These are phyloP conservation scores for Quercus wislizeni DNA, from an alignment of 306 rosid genomes.

Conservation along the genomic window DNA sequence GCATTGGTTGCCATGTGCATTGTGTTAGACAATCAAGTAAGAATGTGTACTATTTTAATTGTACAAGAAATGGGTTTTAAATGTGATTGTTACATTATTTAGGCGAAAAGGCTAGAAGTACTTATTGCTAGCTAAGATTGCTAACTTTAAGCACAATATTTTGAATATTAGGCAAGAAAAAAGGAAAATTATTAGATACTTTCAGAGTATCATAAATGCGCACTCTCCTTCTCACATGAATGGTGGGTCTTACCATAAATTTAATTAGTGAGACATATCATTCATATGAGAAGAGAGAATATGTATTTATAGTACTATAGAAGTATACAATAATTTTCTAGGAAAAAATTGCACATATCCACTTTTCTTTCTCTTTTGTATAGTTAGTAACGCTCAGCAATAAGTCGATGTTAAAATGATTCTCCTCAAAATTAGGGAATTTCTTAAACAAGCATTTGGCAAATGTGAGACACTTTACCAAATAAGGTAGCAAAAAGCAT, in stretches of 20 bases:
- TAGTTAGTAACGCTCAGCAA: not conserved
- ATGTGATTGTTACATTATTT: constrained; percentile 8
- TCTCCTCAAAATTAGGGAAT: not conserved
- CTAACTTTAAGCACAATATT: constrained; percentile 31
- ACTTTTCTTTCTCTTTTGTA: constrained; percentile 14
- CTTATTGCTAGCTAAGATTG: constrained; percentile 14
- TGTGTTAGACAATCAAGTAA: constrained; percentile 10
- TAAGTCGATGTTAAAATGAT: not conserved
- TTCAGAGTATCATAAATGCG: too few species aligned
- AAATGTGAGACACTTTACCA: not conserved
- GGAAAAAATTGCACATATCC: constrained; percentile 16
- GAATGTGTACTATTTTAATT: constrained; percentile 19
- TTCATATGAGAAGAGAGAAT: too few species aligned
- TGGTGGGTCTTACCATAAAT: too few species aligned
- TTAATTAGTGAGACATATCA: too few species aligned
- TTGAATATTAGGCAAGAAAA: constrained; percentile 10
- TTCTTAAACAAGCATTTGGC: not conserved
- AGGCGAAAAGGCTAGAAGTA: constrained; percentile 22
- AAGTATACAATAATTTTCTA: too few species aligned
- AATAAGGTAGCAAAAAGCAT: not conserved
- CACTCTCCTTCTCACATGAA: too few species aligned
- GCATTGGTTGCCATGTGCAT: constrained; percentile 46
- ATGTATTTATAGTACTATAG: too few species aligned
- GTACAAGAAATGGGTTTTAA: constrained; percentile 13
- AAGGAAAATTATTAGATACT: constrained; percentile 3